Evolutionary conservation across 768 basidiomycete genomes (phyloP).

Genomic region (Boletus coccyginus): DNA sequence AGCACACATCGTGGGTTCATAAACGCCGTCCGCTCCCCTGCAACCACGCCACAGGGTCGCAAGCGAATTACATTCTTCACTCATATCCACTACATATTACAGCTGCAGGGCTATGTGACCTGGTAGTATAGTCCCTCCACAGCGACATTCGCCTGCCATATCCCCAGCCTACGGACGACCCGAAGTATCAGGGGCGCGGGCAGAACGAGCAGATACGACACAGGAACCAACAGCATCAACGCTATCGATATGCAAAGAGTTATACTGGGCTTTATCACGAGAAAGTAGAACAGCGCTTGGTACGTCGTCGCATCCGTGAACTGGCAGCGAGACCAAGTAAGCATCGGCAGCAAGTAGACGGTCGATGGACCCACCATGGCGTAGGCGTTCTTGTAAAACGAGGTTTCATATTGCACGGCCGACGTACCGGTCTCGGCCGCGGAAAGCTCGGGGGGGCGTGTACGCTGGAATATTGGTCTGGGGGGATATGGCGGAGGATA

Average conservation of each 20-base stretch:
- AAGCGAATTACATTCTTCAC: slow-evolving; percentile 10
- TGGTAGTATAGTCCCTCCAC: slow-evolving; percentile 62
- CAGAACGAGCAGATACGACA: slow-evolving; percentile 55
- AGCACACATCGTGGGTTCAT: slow-evolving; percentile 30
- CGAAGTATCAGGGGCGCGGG: slow-evolving; percentile 70
- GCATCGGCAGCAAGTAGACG: neutral
- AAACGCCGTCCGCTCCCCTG: slow-evolving; percentile 6
- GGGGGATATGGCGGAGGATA: slow-evolving; percentile 65
- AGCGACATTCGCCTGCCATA: slow-evolving; percentile 83
- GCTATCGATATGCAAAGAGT: slow-evolving; percentile 61
- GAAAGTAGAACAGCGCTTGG: slow-evolving; percentile 84
- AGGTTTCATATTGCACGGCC: slow-evolving; percentile 50
- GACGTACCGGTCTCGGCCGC: slow-evolving; percentile 48
- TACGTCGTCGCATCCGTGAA: slow-evolving; percentile 82
- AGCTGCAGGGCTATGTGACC: slow-evolving; percentile 21
- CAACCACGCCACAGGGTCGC: slow-evolving; percentile 30
- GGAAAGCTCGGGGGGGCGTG: slow-evolving; percentile 44
- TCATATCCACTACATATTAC: neutral
- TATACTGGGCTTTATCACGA: slow-evolving; percentile 82
- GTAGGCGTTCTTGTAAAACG: slow-evolving; percentile 80
- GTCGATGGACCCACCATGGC: slow-evolving; percentile 57
- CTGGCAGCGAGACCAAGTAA: slow-evolving; percentile 34
- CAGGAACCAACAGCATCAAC: slow-evolving; percentile 54
- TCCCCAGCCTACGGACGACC: slow-evolving; percentile 60
- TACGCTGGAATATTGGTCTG: slow-evolving; percentile 71